phyloP scores from a whole-genome alignment of 352 stramenopile genomes.

The Globisporangium heterothallicum region DNA sequence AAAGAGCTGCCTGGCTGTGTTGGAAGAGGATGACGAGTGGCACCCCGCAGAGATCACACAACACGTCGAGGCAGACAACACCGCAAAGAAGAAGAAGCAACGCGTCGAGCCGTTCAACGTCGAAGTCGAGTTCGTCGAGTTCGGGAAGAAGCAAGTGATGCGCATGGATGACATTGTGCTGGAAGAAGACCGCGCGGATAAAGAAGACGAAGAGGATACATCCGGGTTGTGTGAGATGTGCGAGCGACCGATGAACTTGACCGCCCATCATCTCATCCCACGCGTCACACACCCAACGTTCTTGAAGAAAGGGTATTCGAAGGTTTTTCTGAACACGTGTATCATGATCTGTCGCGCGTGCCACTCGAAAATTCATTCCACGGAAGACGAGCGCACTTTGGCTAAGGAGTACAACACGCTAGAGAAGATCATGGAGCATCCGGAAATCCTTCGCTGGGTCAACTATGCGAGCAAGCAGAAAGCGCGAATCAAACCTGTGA shows the following conservation, averaged over 20 bases:
- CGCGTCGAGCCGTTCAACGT: conserved; percentile 13
- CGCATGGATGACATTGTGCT: conserved; percentile 57
- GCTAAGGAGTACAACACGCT: conserved; percentile 89
- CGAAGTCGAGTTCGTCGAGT: conserved; percentile 76
- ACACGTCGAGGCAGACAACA: conserved; percentile 25
- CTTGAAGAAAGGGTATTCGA: conserved; percentile 70
- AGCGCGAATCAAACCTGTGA: conserved; percentile 46
- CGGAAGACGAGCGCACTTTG: conserved; percentile 88
- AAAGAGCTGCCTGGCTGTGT: conserved; percentile 55
- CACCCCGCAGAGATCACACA: conserved; percentile 52
- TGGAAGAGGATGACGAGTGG: conserved; percentile 71
- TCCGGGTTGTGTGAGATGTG: conserved; percentile 84
- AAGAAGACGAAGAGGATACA: conserved; percentile 34
- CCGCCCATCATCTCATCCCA: conserved; percentile 91
- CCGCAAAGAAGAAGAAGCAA: conserved; percentile 18
- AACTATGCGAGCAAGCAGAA: conserved; percentile 90
- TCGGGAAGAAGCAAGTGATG: conserved; percentile 63
- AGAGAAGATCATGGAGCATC: conserved; percentile 88
- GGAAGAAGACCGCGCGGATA: conserved; percentile 66
- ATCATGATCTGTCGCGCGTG: conserved; percentile 91
- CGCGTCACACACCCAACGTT: conserved; percentile 77
- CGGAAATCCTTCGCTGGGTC: conserved; percentile 84
- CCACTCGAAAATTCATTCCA: conserved; percentile 88
- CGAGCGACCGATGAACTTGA: conserved; percentile 88
- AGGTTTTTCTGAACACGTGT: conserved; percentile 78